Base-by-base conservation (phyloP, 2,329 filamentous ascomycete species). In the Aspergillus arachidicola region DNA sequence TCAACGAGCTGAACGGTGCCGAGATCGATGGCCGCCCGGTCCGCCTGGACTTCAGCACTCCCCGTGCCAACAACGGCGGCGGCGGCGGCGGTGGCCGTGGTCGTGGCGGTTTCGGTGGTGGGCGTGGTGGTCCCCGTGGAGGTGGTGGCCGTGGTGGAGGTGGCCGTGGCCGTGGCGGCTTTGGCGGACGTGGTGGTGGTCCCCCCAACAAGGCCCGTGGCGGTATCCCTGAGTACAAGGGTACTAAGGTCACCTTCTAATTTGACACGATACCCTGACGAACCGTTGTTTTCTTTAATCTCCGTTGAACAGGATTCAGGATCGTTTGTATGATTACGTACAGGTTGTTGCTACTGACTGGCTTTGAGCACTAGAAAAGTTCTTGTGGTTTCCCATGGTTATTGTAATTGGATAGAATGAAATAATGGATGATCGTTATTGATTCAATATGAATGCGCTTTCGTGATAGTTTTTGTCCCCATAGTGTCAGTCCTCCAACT, bases 41-140 rank as follows among this genome's bases (percentile, higher is more conserved):
- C 70, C 91, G 94, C 72, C 88, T 97, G 59, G 94, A 97, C 85
- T 97, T 85, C 79, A 91, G 91, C 69, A 82, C 86, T 67, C 87
- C 90, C 71, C 89, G 90, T 71, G 81, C 82, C 69, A 85, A 86
- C 78, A 85, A 86, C 67, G 79, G 79, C 65, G 79, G 80, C 65
- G 80, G 83, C 68, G 79, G 75, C 67, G 80, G 83, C 66, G 73
- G 79, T 60, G 82, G 86, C 59, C 73, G 75, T 57, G 75, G 79
- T 61, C 73, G 79, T 62, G 80, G 80, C 59, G 76, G 79, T 64
- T 77, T 78, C 64, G 78, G 78, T 67, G 81, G 85, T 66, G 80
- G 84, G 58, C 75, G 81, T 64, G 77, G 83, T 51, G 80, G 78
- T 66, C 80, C 85, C 67, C 81, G 85, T 67, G 83, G 86, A 66